Evolutionary conservation across 1,284 basidiomycete genomes (phyloP), one percentile per base, ranked within the genome.

Genomic region (Sparassis latifolia): DNA sequence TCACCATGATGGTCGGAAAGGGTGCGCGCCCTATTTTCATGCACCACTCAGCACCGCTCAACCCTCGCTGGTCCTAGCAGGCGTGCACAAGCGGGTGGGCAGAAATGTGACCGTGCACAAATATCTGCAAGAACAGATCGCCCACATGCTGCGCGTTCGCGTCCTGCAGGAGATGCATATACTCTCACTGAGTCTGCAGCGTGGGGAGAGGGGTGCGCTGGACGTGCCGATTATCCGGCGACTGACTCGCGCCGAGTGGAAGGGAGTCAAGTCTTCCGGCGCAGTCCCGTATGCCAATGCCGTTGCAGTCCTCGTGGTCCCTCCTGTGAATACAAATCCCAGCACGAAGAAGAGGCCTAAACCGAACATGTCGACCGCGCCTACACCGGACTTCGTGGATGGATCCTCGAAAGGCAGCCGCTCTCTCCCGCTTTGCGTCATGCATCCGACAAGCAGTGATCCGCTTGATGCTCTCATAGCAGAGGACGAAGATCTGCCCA

Each of bases 121-220:
- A 51, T 28, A 37, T n/a, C 3, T 54, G 53, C 40, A 49, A 44
- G 35, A 74, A 37, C 82, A 88, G 47, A 72, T 86, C 38, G 66
- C 68, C 1, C 82, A 88, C 59, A 70, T 85, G 20, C 69, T 90
- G 9, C 84, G 87, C 42, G 62, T 85, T 20, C 80, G 87, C 27
- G 76, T 88, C 10, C 67, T 90, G 2, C 87, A 89, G 61, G 88
- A 90, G 60, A 65, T 90, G 3, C 73, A 82, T 40, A 60, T 89
- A 5, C 66, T 89, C 38, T 67, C 66, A 1, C 72, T 75, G 6
- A 63, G 63, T 5, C 62, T 84, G 39, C 66, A 70, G 56, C 52
- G 52, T 7, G 45, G 55, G 20, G 59, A 63, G 2, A 49, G 65
- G 57, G 52, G 56, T 43, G 48, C 53, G 27, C 48, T 53, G 38